These are phyloP conservation scores for Eucalyptus melliodora DNA, from an alignment of 345 rosid genomes.

Conservation along the genomic window DNA sequence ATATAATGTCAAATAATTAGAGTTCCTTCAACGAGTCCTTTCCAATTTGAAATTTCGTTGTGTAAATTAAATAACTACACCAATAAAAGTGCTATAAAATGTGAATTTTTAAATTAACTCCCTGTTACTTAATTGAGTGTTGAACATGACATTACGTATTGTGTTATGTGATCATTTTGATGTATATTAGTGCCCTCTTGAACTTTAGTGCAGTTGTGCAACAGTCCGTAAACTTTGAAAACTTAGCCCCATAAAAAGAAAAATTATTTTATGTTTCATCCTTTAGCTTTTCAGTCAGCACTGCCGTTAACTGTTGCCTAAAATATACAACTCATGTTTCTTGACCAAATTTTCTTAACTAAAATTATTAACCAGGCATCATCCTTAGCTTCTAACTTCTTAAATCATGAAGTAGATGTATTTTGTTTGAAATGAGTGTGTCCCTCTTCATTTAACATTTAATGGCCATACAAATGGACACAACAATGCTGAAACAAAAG, in stretches of 20 bases:
- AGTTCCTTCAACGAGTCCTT: not conserved
- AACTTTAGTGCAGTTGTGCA: not conserved
- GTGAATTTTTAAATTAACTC: not conserved
- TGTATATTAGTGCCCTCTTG: not conserved
- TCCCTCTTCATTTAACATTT: not conserved
- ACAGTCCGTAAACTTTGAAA: not conserved
- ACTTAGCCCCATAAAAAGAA: not conserved
- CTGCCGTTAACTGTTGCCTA: not conserved
- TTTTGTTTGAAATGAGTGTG: not conserved
- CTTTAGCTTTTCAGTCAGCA: not conserved
- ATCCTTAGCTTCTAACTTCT: not conserved
- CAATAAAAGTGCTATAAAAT: not conserved
- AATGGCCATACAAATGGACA: not conserved
- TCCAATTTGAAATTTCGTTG: not conserved
- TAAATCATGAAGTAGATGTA: not conserved
- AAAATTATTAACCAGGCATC: not conserved
- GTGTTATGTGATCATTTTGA: not conserved
- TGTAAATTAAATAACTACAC: not conserved
- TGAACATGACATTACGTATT: not conserved
- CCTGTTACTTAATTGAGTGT: not conserved
- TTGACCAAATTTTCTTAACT: not conserved
- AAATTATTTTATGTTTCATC: not conserved
- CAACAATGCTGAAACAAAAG: not conserved
- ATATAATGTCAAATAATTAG: not conserved
- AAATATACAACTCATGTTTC: not conserved